Evolutionary conservation across 148 eudicot genomes (phyloP).

Genomic region (Oxyria digyna): DNA sequence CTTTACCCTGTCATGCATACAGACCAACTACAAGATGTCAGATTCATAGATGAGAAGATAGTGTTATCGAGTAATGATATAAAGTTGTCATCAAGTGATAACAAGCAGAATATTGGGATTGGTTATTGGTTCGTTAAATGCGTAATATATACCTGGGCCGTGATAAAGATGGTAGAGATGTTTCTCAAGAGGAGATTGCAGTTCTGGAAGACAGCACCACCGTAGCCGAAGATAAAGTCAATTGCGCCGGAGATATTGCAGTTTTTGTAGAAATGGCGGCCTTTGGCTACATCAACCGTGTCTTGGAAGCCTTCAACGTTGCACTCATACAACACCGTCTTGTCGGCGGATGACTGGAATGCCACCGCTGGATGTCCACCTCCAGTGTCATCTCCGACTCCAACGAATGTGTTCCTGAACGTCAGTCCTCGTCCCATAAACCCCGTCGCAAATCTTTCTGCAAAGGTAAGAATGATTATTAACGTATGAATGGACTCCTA

Average conservation of each 20-base stretch:
- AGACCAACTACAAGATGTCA: too few species aligned
- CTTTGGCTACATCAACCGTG: not conserved
- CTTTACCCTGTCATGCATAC: not conserved
- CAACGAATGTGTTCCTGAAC: not conserved
- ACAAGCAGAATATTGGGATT: too few species aligned
- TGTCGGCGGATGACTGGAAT: not conserved
- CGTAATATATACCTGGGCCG: not conserved
- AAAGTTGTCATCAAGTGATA: too few species aligned
- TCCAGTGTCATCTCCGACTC: too few species aligned
- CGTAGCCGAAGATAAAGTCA: not conserved
- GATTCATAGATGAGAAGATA: too few species aligned
- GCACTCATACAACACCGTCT: not conserved
- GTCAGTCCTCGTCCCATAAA: not conserved
- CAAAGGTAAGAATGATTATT: too few species aligned
- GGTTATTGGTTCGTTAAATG: too few species aligned
- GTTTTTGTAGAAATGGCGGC: not conserved
- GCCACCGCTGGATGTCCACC: not conserved
- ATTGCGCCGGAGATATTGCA: not conserved
- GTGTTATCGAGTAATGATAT: too few species aligned
- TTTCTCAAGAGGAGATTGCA: not conserved
- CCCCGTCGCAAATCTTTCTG: not conserved
- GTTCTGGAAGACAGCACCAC: not conserved
- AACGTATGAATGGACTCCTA: too few species aligned
- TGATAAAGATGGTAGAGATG: not conserved
- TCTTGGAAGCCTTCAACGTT: not conserved